Conservation (phyloP, 2,329 filamentous ascomycete genomes). For the Shiraia bambusicola region DNA sequence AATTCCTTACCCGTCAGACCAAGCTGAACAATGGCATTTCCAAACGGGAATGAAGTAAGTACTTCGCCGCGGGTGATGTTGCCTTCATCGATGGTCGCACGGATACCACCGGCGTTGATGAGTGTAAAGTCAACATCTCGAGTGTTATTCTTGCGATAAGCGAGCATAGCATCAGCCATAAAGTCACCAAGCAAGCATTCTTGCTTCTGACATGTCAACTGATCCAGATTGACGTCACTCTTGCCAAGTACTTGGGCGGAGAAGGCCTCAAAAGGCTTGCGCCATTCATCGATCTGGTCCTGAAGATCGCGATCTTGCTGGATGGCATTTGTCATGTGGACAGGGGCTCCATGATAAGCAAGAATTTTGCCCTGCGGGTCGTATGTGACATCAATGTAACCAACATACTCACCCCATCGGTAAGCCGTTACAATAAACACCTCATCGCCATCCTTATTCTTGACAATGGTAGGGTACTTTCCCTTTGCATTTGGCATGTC, state of each 20-base stretch:
- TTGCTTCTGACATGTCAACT: constrained; percentile 57
- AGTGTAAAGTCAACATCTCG: constrained; percentile 58
- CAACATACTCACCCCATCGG: constrained; percentile 68
- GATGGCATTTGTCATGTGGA: constrained; percentile 64
- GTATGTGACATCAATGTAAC: constrained; percentile 67
- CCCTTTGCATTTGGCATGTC: constrained; percentile 60
- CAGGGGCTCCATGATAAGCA: constrained; percentile 63
- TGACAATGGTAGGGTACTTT: constrained; percentile 63
- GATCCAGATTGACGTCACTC: constrained; percentile 59
- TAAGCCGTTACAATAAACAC: constrained; percentile 69
- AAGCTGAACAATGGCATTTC: constrained; percentile 64
- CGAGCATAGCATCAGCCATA: constrained; percentile 58
- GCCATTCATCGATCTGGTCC: constrained; percentile 60
- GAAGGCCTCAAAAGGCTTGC: constrained; percentile 62
- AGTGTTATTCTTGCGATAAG: constrained; percentile 57
- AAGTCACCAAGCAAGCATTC: constrained; percentile 56
- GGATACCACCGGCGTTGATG: constrained; percentile 65
- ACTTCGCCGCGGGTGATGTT: constrained; percentile 65
- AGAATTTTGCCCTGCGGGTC: constrained; percentile 62
- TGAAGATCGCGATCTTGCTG: constrained; percentile 59
- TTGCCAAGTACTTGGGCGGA: constrained; percentile 59
- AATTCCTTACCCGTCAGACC: constrained; percentile 56
- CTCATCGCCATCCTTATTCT: constrained; percentile 63
- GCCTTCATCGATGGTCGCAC: constrained; percentile 63
- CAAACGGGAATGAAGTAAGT: constrained; percentile 66